These are phyloP conservation scores for Xanthoceras sorbifolium DNA, from an alignment of 345 rosid genomes.

Conservation along the genomic window DNA sequence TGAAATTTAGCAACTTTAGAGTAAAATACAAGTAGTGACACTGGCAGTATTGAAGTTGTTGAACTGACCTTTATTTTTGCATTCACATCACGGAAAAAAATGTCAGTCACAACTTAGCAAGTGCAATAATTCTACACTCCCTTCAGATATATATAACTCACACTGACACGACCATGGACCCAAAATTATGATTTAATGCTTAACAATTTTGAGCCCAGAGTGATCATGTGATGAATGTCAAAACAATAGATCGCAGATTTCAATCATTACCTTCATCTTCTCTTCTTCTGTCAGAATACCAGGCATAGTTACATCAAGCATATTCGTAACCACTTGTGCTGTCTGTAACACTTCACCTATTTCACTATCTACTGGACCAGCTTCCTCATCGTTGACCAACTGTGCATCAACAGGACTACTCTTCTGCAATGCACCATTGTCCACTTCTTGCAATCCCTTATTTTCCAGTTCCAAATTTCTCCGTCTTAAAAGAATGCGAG, in stretches of 20 bases:
- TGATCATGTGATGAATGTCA: not conserved
- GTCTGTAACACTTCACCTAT: conserved; percentile 69
- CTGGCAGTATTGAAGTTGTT: not conserved
- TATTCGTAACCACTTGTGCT: conserved; percentile 72
- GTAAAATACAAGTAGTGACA: not conserved
- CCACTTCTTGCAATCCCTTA: conserved; percentile 34
- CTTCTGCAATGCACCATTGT: conserved; percentile 32
- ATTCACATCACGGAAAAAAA: not conserved
- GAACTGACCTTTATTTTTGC: not conserved
- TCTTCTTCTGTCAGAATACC: conserved; percentile 63
- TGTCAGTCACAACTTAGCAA: not conserved
- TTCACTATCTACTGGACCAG: conserved; percentile 48
- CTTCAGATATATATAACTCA: not conserved
- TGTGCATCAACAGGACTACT: conserved; percentile 44
- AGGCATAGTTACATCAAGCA: conserved; percentile 85
- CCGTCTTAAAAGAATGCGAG: conserved; percentile 25
- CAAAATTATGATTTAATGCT: not conserved
- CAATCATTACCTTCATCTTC: conserved; percentile 66
- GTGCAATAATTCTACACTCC: not conserved
- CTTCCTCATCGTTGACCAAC: conserved; percentile 42
- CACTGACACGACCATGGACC: not conserved
- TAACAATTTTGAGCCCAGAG: not conserved
- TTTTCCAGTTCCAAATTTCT: conserved; percentile 31
- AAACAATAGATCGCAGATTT: conserved; percentile 10
- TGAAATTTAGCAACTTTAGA: too few species aligned